These are phyloP conservation scores for Cerrena zonata DNA, from an alignment of 1,284 basidiomycete genomes.

Conservation along the genomic window DNA sequence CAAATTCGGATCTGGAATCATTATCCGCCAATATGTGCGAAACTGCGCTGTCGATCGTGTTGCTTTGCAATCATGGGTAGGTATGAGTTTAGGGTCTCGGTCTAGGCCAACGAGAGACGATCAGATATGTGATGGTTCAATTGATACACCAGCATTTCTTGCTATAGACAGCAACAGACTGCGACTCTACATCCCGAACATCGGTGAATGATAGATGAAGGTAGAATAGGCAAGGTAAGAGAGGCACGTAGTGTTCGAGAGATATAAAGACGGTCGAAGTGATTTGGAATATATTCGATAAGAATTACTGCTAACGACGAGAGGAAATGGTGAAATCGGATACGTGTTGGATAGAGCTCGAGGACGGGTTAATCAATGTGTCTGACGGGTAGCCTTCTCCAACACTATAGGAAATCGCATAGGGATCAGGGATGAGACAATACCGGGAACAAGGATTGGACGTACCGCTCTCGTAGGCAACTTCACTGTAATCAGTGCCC, in stretches of 20 bases:
- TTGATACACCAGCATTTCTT: conserved; percentile 2
- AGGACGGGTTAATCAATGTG: conserved; percentile 3
- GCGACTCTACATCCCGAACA: neutral
- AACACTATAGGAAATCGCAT: conserved; percentile 6
- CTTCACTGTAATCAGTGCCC: conserved; percentile 78
- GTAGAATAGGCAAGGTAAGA: neutral
- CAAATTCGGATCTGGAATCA: no score
- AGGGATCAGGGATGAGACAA: neutral
- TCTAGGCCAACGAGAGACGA: no score
- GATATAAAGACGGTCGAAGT: neutral
- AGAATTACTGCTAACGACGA: conserved; percentile 2
- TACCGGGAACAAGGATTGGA: conserved; percentile 15
- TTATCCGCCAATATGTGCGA: no score
- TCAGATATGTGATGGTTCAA: neutral
- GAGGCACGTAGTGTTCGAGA: neutral
- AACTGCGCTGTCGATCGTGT: no score
- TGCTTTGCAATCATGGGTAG: no score
- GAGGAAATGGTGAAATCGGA: neutral
- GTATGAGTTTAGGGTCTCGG: no score
- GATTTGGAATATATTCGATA: neutral
- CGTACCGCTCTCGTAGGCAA: conserved; percentile 73
- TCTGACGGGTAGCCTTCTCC: conserved; percentile 9
- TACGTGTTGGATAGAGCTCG: neutral
- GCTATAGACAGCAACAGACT: neutral
- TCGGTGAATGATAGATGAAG: neutral